These are phyloP conservation scores for Penicillium freii DNA, from an alignment of 2,329 filamentous ascomycete species.

Conservation along the genomic window DNA sequence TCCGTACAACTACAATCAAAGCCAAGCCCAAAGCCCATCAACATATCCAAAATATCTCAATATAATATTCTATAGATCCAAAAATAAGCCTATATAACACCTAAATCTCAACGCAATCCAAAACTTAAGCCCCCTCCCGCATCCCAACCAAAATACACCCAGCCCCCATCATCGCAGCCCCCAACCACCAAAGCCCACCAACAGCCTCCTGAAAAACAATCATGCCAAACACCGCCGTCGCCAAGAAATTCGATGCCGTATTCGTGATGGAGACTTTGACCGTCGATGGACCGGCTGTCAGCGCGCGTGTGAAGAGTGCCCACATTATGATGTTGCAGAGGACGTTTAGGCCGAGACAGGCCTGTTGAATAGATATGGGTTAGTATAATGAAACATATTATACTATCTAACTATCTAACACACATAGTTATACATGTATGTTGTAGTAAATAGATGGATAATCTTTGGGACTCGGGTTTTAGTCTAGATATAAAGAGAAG, in stretches of 20 bases:
- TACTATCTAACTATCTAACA: no score
- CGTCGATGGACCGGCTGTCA: slow-evolving; percentile 60
- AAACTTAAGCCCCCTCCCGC: slow-evolving; percentile 47
- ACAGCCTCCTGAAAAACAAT: slow-evolving; percentile 58
- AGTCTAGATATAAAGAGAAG: background rate
- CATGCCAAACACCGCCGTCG: slow-evolving; percentile 59
- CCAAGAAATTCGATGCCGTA: slow-evolving; percentile 62
- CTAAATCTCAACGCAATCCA: background rate
- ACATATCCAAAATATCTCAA: background rate
- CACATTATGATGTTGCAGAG: slow-evolving; percentile 64
- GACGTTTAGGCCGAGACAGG: slow-evolving; percentile 61
- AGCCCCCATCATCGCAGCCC: slow-evolving; percentile 58
- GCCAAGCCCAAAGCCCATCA: slow-evolving; percentile 3
- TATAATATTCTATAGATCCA: background rate
- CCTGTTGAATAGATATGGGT: slow-evolving; percentile 32
- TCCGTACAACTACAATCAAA: background rate
- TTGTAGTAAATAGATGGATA: background rate
- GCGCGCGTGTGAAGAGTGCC: slow-evolving; percentile 62
- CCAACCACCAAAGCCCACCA: slow-evolving; percentile 60
- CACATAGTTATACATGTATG: background rate
- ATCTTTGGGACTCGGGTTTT: background rate
- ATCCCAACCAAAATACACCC: slow-evolving; percentile 63
- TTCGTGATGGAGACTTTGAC: slow-evolving; percentile 64
- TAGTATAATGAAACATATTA: slow-evolving; percentile 17
- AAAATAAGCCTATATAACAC: background rate